These are phyloP conservation scores for Celoporthe dispersa DNA, from an alignment of 2,329 filamentous ascomycete species.

Conservation along the genomic window DNA sequence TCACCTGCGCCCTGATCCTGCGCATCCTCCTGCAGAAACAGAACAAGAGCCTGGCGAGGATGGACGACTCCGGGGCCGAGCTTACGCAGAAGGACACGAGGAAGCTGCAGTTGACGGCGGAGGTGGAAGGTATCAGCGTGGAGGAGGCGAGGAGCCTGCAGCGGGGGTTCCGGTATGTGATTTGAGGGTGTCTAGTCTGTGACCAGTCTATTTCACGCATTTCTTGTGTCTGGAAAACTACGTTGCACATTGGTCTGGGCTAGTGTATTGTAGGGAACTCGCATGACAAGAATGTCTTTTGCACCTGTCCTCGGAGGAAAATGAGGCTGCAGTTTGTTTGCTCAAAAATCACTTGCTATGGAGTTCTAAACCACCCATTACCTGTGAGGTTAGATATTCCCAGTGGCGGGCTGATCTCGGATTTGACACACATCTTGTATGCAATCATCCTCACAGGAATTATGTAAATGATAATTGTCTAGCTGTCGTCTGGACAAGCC, in stretches of 20 bases:
- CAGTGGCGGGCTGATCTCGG: too few relatives aligned
- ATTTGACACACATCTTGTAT: too few relatives aligned
- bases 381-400: too few relatives aligned
- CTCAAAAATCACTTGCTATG: too few relatives aligned
- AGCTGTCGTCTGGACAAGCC: too few relatives aligned
- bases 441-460: too few relatives aligned
- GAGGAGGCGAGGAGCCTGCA: constrained; percentile 54
- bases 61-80: constrained; percentile 52
- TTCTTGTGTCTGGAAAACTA: not conserved
- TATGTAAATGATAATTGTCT: too few relatives aligned
- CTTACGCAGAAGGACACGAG: constrained; percentile 52
- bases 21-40: constrained; percentile 40
- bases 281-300: too few relatives aligned
- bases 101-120: constrained; percentile 53
- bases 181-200: constrained; percentile 37
- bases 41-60: constrained; percentile 53
- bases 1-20: constrained; percentile 43
- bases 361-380: too few relatives aligned
- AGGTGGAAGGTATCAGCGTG: constrained; percentile 55
- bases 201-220: not conserved
- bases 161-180: constrained; percentile 58
- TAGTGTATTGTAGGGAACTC: not conserved
- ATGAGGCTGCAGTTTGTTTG: too few relatives aligned
- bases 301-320: too few relatives aligned
- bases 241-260: not conserved